These are phyloP conservation scores for Podospora fimiseda DNA, from an alignment of 495 filamentous ascomycete genomes.

Conservation along the genomic window DNA sequence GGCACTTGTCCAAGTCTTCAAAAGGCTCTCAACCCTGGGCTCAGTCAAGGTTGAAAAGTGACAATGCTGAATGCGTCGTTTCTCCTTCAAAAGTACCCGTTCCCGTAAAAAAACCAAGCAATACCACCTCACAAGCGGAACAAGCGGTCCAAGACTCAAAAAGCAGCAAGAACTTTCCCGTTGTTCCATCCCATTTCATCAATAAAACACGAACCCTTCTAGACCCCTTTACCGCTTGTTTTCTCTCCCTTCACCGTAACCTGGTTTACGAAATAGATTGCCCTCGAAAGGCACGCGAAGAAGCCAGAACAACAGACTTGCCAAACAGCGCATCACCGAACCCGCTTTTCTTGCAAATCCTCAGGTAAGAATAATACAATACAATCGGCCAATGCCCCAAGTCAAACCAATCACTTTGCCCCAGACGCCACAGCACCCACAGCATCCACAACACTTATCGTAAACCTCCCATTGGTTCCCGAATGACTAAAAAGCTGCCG, in stretches of 20 bases:
- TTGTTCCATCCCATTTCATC: not conserved
- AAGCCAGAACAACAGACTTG: not conserved
- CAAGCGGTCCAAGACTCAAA: too few relatives aligned
- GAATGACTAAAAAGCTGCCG: conserved; percentile 2
- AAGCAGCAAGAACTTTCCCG: too few relatives aligned
- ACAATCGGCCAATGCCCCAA: conserved; percentile 10
- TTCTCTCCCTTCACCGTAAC: not conserved
- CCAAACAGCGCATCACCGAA: not conserved
- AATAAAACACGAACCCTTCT: too few relatives aligned
- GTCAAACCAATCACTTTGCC: not conserved
- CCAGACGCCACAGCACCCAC: not conserved
- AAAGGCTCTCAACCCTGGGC: too few relatives aligned
- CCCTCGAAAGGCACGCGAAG: not conserved
- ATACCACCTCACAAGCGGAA: too few relatives aligned
- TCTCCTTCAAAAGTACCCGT: too few relatives aligned
- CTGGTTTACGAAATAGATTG: conserved; percentile 2
- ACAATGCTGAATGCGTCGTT: too few relatives aligned
- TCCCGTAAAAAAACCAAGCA: not conserved
- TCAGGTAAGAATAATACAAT: conserved; percentile 17
- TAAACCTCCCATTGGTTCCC: conserved; percentile 3
- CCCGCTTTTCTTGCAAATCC: not conserved
- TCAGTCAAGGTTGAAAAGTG: too few relatives aligned
- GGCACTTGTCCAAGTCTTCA: too few relatives aligned
- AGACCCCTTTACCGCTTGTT: conserved; percentile 2
- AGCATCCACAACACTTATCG: conserved; percentile 8